phyloP scores from a whole-genome alignment of 2,329 filamentous ascomycete species.

The Hymenoscyphus scutula region DNA sequence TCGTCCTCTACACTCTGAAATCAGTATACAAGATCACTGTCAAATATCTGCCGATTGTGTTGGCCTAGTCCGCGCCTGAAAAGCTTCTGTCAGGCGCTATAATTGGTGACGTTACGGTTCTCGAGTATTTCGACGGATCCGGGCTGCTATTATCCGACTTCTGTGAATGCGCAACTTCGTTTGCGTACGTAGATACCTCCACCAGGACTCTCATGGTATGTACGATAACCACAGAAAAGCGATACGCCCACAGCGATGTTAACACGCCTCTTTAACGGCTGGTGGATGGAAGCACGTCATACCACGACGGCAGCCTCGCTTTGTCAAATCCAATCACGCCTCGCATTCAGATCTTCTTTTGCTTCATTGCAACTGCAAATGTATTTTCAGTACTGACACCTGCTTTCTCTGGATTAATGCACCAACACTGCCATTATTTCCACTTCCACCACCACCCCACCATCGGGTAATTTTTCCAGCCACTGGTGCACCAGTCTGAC shows the following conservation, averaged over 20 bases:
- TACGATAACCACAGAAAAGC: neutral
- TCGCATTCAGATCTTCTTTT: neutral
- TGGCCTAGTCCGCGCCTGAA: no score
- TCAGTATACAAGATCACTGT: no score
- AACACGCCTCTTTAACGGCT: neutral
- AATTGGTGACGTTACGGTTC: no score
- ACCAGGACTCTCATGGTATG: neutral
- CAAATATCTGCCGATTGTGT: no score
- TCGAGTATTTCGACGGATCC: no score
- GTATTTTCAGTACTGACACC: neutral
- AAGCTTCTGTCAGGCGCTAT: no score
- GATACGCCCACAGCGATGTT: neutral
- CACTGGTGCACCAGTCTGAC: slow-evolving; percentile 1
- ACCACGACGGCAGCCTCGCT: no score
- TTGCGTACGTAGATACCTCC: neutral
- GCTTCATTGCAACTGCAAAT: neutral
- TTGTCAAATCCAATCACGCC: neutral
- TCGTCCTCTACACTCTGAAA: no score
- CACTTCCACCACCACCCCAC: neutral
- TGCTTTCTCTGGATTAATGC: neutral
- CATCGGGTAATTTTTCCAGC: neutral
- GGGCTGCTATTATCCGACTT: no score
- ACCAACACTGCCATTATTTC: neutral
- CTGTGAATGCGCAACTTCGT: no score
- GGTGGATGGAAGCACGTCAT: neutral